Evolutionary conservation across 2,329 filamentous ascomycete species (phyloP).

Genomic region (Zymoseptoria brevis): DNA sequence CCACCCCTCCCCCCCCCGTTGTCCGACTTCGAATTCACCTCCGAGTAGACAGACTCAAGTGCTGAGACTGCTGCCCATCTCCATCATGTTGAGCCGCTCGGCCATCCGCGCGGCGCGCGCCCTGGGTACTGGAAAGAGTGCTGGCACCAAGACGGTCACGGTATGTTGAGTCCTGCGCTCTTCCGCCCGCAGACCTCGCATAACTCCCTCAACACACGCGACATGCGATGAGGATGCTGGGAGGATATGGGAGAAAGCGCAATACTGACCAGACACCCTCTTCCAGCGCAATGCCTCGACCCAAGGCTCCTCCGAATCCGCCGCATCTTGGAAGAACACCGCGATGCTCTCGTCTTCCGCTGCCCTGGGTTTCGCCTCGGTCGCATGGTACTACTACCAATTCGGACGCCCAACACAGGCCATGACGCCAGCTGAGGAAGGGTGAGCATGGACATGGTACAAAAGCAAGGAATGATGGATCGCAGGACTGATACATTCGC

Average conservation of each 20-base stretch:
- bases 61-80: slow-evolving; percentile 23
- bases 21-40: slow-evolving; percentile 5
- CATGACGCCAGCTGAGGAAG: slow-evolving; percentile 91
- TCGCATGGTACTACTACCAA: slow-evolving; percentile 95
- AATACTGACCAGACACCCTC: slow-evolving; percentile 6
- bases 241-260: slow-evolving; percentile 9
- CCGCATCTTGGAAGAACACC: slow-evolving; percentile 75
- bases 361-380: slow-evolving; percentile 74
- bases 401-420: slow-evolving; percentile 84
- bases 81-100: slow-evolving; percentile 88
- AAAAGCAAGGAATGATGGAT: slow-evolving; percentile 19
- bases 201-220: not conserved
- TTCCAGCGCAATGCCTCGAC: slow-evolving; percentile 57
- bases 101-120: slow-evolving; percentile 81
- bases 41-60: slow-evolving; percentile 24
- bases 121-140: slow-evolving; percentile 69
- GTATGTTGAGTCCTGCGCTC: slow-evolving; percentile 28
- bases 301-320: slow-evolving; percentile 58
- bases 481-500: slow-evolving; percentile 8
- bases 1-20: slow-evolving; percentile 2
- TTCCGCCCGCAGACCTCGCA: not conserved
- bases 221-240: not conserved
- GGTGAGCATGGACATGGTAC: slow-evolving; percentile 54
- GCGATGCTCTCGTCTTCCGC: slow-evolving; percentile 81
- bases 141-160: slow-evolving; percentile 39